phyloP scores from a whole-genome alignment of 768 basidiomycete species.

The Kwoniella dendrophila region DNA sequence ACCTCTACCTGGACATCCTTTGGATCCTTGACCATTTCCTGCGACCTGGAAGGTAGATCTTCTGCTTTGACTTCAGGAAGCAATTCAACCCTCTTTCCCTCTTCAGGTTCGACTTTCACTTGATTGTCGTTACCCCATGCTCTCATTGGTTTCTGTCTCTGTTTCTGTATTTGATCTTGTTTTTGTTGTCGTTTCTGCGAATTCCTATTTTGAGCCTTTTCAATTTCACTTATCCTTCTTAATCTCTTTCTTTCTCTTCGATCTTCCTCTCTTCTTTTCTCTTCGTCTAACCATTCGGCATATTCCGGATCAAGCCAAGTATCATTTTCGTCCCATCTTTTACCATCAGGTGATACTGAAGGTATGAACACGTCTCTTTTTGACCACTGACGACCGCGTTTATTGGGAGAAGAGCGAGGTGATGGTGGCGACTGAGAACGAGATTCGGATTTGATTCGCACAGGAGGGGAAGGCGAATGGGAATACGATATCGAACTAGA shows the following conservation, averaged over 20 bases:
- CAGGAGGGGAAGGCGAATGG: not conserved
- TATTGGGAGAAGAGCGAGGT: slow-evolving; percentile 10
- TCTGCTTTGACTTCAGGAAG: slow-evolving; percentile 33
- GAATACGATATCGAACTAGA: slow-evolving; percentile 2
- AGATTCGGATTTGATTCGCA: slow-evolving; percentile 21
- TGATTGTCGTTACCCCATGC: slow-evolving; percentile 14
- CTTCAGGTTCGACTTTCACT: not conserved
- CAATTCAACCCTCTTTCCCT: slow-evolving; percentile 25
- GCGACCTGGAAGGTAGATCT: slow-evolving; percentile 22
- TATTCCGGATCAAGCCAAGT: slow-evolving; percentile 48
- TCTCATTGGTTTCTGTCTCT: slow-evolving; percentile 7
- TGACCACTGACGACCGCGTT: slow-evolving; percentile 24
- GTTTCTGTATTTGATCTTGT: not conserved
- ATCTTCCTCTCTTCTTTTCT: slow-evolving; percentile 29
- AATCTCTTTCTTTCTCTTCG: slow-evolving; percentile 19
- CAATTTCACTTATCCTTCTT: slow-evolving; percentile 3
- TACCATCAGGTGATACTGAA: slow-evolving; percentile 25
- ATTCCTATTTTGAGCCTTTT: not conserved
- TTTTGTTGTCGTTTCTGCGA: not conserved
- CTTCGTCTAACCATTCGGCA: slow-evolving; percentile 36
- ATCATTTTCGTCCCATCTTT: slow-evolving; percentile 41
- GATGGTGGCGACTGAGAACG: slow-evolving; percentile 8
- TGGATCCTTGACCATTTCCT: slow-evolving; percentile 2
- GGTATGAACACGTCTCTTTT: slow-evolving; percentile 42
- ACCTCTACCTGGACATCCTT: slow-evolving; percentile 11